Percentiles rank a stretch among this genome's conserved stretches.
Evolutionary conservation across 1,284 basidiomycete genomes (phyloP).

Genomic region (Pholiota adiposa): DNA sequence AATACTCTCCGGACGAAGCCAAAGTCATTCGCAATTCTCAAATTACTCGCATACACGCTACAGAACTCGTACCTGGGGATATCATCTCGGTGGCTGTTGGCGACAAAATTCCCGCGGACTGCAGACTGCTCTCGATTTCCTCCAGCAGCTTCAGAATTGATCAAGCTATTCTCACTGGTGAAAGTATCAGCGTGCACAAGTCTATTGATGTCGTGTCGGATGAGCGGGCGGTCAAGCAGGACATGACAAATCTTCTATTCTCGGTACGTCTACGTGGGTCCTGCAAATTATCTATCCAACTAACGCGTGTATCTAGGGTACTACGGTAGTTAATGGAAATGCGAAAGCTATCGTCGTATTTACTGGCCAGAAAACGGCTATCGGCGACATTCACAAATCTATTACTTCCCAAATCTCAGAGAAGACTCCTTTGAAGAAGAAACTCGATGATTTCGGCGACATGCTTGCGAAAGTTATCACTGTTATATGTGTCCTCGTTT

Average conservation of each 20-base stretch:
- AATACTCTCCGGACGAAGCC: slow-evolving; percentile 95
- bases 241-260: slow-evolving; percentile 95
- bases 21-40: slow-evolving; percentile 83
- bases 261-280: slow-evolving; percentile 56
- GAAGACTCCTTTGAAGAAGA: slow-evolving; percentile 94
- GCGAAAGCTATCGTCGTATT: slow-evolving; percentile 85
- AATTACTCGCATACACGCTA: slow-evolving; percentile 77
- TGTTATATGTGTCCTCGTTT: slow-evolving; percentile 94
- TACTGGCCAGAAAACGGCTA: slow-evolving; percentile 86
- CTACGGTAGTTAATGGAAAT: slow-evolving; percentile 91
- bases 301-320: slow-evolving; percentile 61
- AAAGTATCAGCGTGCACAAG: slow-evolving; percentile 89
- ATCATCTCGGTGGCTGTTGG: slow-evolving; percentile 89
- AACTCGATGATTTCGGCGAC: slow-evolving; percentile 96
- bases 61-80: slow-evolving; percentile 92
- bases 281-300: not conserved
- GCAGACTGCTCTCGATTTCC: slow-evolving; percentile 84
- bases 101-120: slow-evolving; percentile 94
- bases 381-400: slow-evolving; percentile 94
- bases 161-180: slow-evolving; percentile 94
- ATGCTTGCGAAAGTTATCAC: slow-evolving; percentile 95
- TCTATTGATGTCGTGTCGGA: slow-evolving; percentile 69
- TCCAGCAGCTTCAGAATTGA: slow-evolving; percentile 93
- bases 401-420: slow-evolving; percentile 89
- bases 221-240: slow-evolving; percentile 87